Evolutionary conservation across 164 flowering plant genomes (phyloP), one percentile per base, ranked within the genome.

Genomic region (Annona squamosa): DNA sequence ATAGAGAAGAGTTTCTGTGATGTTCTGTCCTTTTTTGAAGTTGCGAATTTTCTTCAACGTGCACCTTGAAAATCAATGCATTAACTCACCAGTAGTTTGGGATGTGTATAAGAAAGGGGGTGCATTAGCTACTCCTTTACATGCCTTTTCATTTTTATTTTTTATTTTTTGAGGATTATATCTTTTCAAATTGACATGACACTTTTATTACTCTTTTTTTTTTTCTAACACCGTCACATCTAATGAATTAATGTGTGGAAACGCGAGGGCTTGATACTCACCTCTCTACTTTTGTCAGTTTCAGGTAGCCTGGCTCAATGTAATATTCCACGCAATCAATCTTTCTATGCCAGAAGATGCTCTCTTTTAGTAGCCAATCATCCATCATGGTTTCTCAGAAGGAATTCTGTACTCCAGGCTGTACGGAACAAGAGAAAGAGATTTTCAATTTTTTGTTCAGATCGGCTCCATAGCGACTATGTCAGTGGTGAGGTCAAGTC

Each of bases 401-500:
- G 73, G 61, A 69, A 75, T 46, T 72, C 70, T 46, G 2, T 69
- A n/a, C 48, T 72, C 19, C 67, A 77, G 46, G 65, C 73, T 9
- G 17, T 68, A 18, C 63, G 79, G 26, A 84, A 68, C n/a, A 26
- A 37, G 48, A 75, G 56, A 26, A 76, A 68, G 48, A 83, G 66
- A 42, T 81, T 75, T 78, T 74, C 77, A 37, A 68, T 75, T 65
- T 47, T 70, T 69, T 83, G 77, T 67, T 80, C 86, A 5, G 79
- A 84, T 73, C 76, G 78, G 72, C 81, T 75, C 46, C 77, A 65
- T 48, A 78, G 73, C 65, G 73, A 79, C 61, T 74, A 69, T 52
- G 37, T 70, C 64, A 74, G 78, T 71, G 78, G 77, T 56, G 82
- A 82, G 73, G 75, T 77, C 45, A 75, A 77, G 63, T 68, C 84